These are phyloP conservation scores for Sophora flavescens DNA, from an alignment of 306 rosid genomes.

Conservation along the genomic window DNA sequence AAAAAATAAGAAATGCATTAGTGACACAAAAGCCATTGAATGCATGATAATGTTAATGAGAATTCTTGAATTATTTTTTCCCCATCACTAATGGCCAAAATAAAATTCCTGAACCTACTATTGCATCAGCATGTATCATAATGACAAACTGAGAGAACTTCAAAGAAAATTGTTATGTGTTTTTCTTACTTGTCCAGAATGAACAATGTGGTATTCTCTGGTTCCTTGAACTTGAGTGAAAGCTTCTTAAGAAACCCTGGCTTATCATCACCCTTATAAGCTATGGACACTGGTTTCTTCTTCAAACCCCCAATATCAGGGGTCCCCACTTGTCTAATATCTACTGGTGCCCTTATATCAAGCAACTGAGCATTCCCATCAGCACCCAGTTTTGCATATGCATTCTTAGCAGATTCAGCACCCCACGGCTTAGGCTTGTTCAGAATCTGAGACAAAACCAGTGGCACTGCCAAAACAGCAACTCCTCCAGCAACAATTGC, in stretches of 20 bases:
- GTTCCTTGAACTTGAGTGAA: conserved; percentile 82
- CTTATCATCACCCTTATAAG: conserved; percentile 82
- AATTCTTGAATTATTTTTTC: neutral
- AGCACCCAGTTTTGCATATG: conserved; percentile 80
- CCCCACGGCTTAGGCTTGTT: conserved; percentile 86
- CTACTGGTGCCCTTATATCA: conserved; percentile 79
- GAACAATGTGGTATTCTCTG: conserved; percentile 89
- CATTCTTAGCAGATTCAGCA: conserved; percentile 84
- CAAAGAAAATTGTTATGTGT: conserved; percentile 21
- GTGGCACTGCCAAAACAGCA: conserved; percentile 76
- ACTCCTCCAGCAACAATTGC: conserved; percentile 75
- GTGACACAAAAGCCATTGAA: neutral
- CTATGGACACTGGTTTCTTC: conserved; percentile 73
- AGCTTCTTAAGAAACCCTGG: conserved; percentile 88
- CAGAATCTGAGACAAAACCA: conserved; percentile 77
- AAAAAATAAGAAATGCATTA: neutral
- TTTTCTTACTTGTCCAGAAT: conserved; percentile 92
- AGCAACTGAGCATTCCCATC: conserved; percentile 78
- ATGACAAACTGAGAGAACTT: conserved; percentile 6
- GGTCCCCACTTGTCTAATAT: conserved; percentile 72
- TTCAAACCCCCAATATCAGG: conserved; percentile 78
- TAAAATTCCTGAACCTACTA: neutral
- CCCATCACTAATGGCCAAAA: neutral
- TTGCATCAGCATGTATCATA: neutral
- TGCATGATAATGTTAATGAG: neutral